phyloP scores from a whole-genome alignment of 1,284 basidiomycete species.

The Ceratobasidium sp. region DNA sequence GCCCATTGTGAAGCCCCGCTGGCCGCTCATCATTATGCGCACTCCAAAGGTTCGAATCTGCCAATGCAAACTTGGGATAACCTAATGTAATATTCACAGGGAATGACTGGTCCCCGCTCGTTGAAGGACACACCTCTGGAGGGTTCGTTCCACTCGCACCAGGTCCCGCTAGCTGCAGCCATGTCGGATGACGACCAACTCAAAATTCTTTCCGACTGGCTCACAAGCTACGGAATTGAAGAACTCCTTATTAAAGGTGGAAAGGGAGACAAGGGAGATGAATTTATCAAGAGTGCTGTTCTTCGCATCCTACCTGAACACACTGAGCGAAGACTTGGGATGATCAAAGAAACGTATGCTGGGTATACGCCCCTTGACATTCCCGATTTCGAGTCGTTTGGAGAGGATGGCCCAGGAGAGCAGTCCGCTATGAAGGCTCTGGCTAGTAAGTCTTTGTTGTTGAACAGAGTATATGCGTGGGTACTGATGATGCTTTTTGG shows the following conservation, averaged over 20 bases:
- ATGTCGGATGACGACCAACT: conserved; percentile 71
- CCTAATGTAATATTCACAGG: conserved; percentile 48
- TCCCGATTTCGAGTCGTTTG: conserved; percentile 69
- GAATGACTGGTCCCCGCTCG: conserved; percentile 70
- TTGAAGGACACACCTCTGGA: conserved; percentile 74
- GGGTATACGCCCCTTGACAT: conserved; percentile 66
- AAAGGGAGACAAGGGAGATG: conserved; percentile 56
- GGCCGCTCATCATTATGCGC: conserved; percentile 83
- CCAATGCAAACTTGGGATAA: not conserved
- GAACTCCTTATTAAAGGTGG: conserved; percentile 60
- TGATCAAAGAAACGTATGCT: conserved; percentile 62
- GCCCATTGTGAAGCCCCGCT: conserved; percentile 81
- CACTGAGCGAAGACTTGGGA: conserved; percentile 64
- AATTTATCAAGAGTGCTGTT: conserved; percentile 43
- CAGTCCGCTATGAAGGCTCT: conserved; percentile 81
- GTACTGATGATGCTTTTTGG: not conserved
- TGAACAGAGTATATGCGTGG: not conserved
- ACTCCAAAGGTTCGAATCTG: conserved; percentile 67
- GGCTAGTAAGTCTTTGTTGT: conserved; percentile 45
- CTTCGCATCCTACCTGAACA: conserved; percentile 53
- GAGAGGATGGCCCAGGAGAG: conserved; percentile 61
- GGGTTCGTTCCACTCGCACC: conserved; percentile 76
- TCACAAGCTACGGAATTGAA: conserved; percentile 66
- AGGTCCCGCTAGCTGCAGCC: conserved; percentile 80
- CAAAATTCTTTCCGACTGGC: conserved; percentile 68